phyloP scores from a whole-genome alignment of 805 yeast species.

The Candida ovalis region DNA sequence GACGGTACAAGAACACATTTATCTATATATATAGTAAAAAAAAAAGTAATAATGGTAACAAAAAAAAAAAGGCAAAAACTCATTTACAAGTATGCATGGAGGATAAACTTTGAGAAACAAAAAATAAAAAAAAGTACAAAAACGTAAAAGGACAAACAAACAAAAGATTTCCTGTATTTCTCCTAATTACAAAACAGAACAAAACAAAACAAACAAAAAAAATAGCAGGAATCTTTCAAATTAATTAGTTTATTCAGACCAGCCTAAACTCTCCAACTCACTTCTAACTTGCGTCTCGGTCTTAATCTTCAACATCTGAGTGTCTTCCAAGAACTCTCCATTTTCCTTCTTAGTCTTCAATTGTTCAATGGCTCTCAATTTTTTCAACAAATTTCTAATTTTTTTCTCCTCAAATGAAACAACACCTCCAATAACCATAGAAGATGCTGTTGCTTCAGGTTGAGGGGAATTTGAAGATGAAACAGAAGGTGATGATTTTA shows the following conservation, averaged over 20 bases:
- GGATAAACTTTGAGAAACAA: background rate
- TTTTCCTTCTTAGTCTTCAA: conserved; percentile 79
- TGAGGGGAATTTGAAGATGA: conserved; percentile 7
- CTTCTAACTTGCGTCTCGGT: conserved; percentile 79
- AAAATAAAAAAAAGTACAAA: background rate
- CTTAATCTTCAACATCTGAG: conserved; percentile 84
- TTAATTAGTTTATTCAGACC: conserved; percentile 22
- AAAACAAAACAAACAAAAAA: background rate
- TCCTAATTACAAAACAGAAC: background rate
- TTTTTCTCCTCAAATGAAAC: conserved; percentile 85
- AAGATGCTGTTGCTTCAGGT: conserved; percentile 22
- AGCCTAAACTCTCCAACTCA: conserved; percentile 76
- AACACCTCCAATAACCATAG: conserved; percentile 55
- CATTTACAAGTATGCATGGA: background rate
- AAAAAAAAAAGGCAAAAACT: background rate
- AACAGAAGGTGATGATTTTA: background rate
- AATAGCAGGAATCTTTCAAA: too few relatives aligned
- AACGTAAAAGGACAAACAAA: background rate
- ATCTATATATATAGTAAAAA: background rate
- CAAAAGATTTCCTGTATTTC: background rate
- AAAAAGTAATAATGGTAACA: background rate
- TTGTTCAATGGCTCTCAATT: conserved; percentile 91
- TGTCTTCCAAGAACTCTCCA: conserved; percentile 86
- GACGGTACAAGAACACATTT: background rate
- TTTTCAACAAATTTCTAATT: conserved; percentile 84